Base-by-base conservation (phyloP, 73 alveolate genomes). In the Symbiodinium natans region DNA sequence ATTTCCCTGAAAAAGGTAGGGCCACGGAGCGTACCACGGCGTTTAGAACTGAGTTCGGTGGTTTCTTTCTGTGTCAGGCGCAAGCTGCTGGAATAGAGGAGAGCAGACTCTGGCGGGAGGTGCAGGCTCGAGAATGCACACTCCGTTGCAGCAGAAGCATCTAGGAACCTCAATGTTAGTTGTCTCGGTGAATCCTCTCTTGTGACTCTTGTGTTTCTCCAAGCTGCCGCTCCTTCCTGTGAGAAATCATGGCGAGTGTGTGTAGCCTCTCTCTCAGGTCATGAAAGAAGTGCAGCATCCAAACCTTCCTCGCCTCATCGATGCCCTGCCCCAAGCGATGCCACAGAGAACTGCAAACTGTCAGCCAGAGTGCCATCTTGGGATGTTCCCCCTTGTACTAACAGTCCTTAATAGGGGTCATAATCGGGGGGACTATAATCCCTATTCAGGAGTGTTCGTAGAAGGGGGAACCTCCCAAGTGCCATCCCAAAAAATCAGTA, bases 211-310 rank as follows among this genome's bases (percentile, higher is more conserved):
- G n/a, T 29, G 9, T 46, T 46, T 46, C 27, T 29, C 11, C 9
- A 9, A 25, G 40, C 29, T 63, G 80, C 59, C 59, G 59, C 59
- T 9, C 59, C 59, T 46, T 6, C 59, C 59, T n/a, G n/a, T n/a
- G n/a, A n/a, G n/a, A n/a, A n/a, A n/a, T n/a, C n/a, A n/a, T n/a
- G n/a, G n/a, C n/a, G n/a, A n/a, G n/a, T n/a, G n/a, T n/a, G n/a
- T n/a, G n/a, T n/a, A n/a, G n/a, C n/a, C n/a, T 0, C 41, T 77
- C 33, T 38, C 46, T 31, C 39, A 90, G 97, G 97, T 73, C 48
- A 90, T 90, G 97, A 39, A 83, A 17, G 97, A 90, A 23, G 97
- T 90, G 77, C 97, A 71, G 54, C 97, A 90, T 73, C 89, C 97
- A 1, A 68, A 71, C 31, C 56, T 90, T 19, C 54, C 41, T 1